A percentile compares a stretch with the other conserved stretches of the same genome.
Conservation (phyloP, 1,284 basidiomycete species). For the Mycena citricolor region DNA sequence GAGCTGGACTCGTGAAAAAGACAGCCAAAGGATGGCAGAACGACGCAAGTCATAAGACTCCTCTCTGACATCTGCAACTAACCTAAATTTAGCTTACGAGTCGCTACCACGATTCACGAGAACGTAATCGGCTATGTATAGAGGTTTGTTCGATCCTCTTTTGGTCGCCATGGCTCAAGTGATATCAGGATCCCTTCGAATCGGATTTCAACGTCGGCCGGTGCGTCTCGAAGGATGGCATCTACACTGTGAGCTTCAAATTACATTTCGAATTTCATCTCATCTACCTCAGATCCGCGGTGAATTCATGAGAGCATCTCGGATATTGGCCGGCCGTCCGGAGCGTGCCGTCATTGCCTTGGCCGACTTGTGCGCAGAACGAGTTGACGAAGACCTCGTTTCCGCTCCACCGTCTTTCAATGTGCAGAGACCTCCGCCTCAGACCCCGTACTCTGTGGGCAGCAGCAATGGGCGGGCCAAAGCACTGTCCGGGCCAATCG, state of each 20-base stretch:
- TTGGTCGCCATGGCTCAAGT: slow-evolving; percentile 19
- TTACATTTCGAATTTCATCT: slow-evolving; percentile 3
- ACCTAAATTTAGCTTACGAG: slow-evolving; percentile 26
- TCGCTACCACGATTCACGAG: slow-evolving; percentile 74
- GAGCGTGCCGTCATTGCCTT: slow-evolving; percentile 80
- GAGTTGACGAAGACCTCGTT: slow-evolving; percentile 58
- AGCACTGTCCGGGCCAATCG: slow-evolving; percentile 48
- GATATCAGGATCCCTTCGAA: slow-evolving; percentile 89
- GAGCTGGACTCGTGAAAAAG: slow-evolving; percentile 88
- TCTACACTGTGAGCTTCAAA: slow-evolving; percentile 83
- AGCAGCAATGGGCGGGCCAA: slow-evolving; percentile 58
- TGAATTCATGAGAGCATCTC: slow-evolving; percentile 95
- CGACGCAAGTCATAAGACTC: slow-evolving; percentile 66
- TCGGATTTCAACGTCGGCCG: slow-evolving; percentile 93
- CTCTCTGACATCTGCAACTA: slow-evolving; percentile 1
- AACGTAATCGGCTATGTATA: slow-evolving; percentile 91
- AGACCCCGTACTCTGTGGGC: slow-evolving; percentile 66
- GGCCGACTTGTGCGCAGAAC: slow-evolving; percentile 82
- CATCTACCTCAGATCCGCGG: slow-evolving; percentile 77
- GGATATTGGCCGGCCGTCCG: slow-evolving; percentile 77
- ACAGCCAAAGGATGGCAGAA: slow-evolving; percentile 92
- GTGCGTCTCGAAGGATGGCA: slow-evolving; percentile 94
- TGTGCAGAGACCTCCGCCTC: slow-evolving; percentile 49
- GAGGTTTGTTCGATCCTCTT: slow-evolving; percentile 55
- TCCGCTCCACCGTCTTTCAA: slow-evolving; percentile 45